A percentile compares a stretch with the other conserved stretches of the same genome.
These are phyloP conservation scores for Phanerodontia chrysosporium DNA, from an alignment of 768 basidiomycete species.

Conservation along the genomic window DNA sequence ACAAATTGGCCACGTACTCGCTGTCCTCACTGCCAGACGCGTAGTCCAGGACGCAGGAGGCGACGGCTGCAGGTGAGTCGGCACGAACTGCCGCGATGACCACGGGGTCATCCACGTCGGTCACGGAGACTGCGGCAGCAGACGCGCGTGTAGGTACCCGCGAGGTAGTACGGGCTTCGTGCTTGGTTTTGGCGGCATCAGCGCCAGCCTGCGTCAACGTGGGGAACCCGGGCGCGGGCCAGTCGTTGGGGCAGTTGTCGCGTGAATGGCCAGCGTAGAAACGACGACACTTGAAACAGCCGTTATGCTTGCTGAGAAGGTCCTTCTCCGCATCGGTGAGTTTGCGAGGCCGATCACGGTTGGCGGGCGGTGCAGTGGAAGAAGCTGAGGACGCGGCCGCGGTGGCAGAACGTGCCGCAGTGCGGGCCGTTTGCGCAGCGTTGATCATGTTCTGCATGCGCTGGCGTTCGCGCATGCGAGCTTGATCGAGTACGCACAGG, in stretches of 20 bases:
- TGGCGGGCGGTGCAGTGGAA: too few species aligned
- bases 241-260: not conserved
- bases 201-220: not conserved
- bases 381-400: too few species aligned
- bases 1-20: conserved; percentile 1
- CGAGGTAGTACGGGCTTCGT: not conserved
- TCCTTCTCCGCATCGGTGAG: not conserved
- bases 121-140: not conserved
- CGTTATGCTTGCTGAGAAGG: not conserved
- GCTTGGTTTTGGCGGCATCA: not conserved
- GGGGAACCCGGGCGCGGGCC: not conserved
- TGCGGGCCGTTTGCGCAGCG: not conserved
- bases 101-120: not conserved
- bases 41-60: not conserved
- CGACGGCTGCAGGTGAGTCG: not conserved
- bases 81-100: not conserved
- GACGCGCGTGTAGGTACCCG: not conserved
- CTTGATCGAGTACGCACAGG: not conserved
- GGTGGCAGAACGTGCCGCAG: too few species aligned
- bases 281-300: not conserved
- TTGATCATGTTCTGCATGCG: too few species aligned
- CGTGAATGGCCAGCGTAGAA: not conserved
- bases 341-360: not conserved
- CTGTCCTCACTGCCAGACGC: not conserved
- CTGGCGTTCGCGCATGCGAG: not conserved